These are phyloP conservation scores for Stephania cephalantha DNA, from an alignment of 164 flowering plant species.

Conservation along the genomic window DNA sequence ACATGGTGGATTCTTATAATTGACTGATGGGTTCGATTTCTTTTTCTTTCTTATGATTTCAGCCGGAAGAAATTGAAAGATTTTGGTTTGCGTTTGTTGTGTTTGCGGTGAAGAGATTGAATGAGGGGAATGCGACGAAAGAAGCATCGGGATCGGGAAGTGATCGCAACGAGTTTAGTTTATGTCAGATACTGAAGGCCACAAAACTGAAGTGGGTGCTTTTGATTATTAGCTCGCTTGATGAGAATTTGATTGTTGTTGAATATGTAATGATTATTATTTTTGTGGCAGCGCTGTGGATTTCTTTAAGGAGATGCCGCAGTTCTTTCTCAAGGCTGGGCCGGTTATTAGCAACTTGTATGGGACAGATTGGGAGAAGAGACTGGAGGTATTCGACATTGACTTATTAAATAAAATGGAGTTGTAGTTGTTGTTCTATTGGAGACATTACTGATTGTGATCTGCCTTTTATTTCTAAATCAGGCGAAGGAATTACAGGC, in stretches of 20 bases:
- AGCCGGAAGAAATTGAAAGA: slow-evolving; percentile 77
- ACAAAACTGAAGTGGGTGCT: slow-evolving; percentile 59
- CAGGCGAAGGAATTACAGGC: slow-evolving; percentile 86
- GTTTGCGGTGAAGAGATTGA: slow-evolving; percentile 53
- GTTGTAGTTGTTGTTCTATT: background rate
- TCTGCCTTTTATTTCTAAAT: slow-evolving; percentile 1
- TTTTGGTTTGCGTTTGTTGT: slow-evolving; percentile 76
- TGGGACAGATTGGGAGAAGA: slow-evolving; percentile 87
- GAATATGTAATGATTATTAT: background rate
- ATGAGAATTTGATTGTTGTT: background rate
- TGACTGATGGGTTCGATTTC: background rate
- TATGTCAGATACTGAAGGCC: slow-evolving; percentile 65
- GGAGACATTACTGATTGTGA: background rate
- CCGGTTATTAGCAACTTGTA: slow-evolving; percentile 48
- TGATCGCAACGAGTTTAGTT: slow-evolving; percentile 32
- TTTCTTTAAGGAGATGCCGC: slow-evolving; percentile 84
- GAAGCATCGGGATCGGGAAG: slow-evolving; percentile 19
- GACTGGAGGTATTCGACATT: slow-evolving; percentile 59
- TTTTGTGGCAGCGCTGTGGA: slow-evolving; percentile 47
- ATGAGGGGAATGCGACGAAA: slow-evolving; percentile 23
- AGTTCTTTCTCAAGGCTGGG: slow-evolving; percentile 69
- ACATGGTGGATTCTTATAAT: background rate
- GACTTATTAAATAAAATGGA: background rate
- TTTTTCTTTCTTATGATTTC: slow-evolving; percentile 9
- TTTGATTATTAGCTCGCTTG: background rate